phyloP scores from a whole-genome alignment of 306 rosid species.

The Prinsepia uniflora region DNA sequence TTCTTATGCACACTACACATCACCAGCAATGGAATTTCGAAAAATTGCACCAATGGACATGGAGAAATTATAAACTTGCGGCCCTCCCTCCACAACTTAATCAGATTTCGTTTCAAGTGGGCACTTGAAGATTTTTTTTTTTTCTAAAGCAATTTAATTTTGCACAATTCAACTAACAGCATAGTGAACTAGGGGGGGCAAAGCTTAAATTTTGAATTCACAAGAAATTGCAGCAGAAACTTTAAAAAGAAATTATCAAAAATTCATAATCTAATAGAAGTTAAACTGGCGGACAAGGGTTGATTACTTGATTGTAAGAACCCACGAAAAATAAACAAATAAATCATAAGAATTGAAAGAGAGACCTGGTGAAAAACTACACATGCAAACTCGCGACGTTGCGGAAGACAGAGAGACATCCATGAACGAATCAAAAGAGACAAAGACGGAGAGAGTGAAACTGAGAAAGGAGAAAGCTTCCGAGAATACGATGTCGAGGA shows the following conservation, averaged over 20 bases:
- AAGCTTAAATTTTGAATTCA: background rate
- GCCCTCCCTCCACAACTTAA: no score
- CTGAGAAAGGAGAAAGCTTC: background rate
- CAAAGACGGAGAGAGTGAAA: background rate
- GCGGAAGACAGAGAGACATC: slow-evolving; percentile 49
- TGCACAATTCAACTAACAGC: background rate
- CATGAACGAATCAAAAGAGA: slow-evolving; percentile 37
- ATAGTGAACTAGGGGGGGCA: background rate
- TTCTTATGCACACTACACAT: background rate
- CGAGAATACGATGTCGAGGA: background rate
- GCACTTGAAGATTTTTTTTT: background rate
- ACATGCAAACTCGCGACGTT: slow-evolving; percentile 21
- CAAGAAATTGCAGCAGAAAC: background rate
- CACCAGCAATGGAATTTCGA: background rate
- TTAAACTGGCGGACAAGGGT: background rate
- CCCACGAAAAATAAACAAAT: background rate
- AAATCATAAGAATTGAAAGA: background rate
- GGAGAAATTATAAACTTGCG: no score
- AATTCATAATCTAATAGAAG: background rate
- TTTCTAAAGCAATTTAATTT: background rate
- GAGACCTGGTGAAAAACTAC: slow-evolving; percentile 29
- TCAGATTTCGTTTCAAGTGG: background rate
- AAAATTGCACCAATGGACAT: background rate
- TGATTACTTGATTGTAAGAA: background rate
- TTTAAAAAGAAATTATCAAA: background rate